Base-by-base conservation (phyloP, 2,329 filamentous ascomycete species). In the Akanthomyces lecanii region DNA sequence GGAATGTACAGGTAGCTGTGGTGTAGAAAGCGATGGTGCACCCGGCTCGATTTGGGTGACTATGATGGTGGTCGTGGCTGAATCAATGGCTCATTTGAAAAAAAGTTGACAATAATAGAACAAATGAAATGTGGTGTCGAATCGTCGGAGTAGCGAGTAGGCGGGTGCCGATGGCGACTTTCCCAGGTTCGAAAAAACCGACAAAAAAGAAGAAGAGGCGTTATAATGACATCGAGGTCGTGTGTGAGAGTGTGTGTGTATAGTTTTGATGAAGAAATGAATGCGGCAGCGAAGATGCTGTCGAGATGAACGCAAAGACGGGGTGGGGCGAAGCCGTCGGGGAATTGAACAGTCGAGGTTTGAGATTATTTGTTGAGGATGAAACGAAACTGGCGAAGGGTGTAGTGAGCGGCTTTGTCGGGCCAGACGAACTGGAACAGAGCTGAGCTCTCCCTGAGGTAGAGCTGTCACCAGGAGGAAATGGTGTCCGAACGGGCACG, bases 11-110 rank as follows among this genome's bases (percentile, higher is more conserved):
- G 64, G 62, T 67, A 55, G 66, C 67, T 68, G 50, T 67, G 64
- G 64, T 65, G 61, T 65, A 60, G 67, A 67, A 67, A 68, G 65
- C 65, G 63, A 66, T 65, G 61, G 66, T 66, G 66, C 66, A 65
- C 68, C 50, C 67, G 64, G 65, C 67, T 53, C n/a, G 42, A 62
- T 61, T 23, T 45, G 66, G 66, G 62, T 67, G 66, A 64, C 56
- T 66, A 67, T 68, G 67, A 65, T 69, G 65, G 60, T 69, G 63
- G 67, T 74, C 69, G 73, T 73, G 45, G 69, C 61, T 65, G 70
- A 72, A 74, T 78, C 75, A 78, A 74, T 73, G 74, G 74, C 72
- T 78, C 76, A 77, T 79, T 75, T 69, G 71, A 72, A 66, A 70
- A 30, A 69, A 70, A 65, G 68, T 67, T 63, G 61, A 67, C 63